Evolutionary conservation across 106 monocot genomes (phyloP).

Genomic region (Agapanthus africanus): DNA sequence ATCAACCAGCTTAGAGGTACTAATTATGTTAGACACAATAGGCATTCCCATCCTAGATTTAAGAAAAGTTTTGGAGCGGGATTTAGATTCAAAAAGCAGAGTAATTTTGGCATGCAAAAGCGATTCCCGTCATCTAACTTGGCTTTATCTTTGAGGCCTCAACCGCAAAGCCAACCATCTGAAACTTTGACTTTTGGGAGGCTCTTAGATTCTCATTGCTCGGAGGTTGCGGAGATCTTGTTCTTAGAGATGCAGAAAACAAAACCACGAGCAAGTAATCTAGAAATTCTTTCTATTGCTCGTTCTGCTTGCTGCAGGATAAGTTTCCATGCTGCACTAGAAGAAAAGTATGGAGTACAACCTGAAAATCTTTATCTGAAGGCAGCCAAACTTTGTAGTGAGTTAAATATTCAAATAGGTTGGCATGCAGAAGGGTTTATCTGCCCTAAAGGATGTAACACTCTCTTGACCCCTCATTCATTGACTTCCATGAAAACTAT

Average conservation of each 20-base stretch:
- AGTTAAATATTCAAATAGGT: constrained; percentile 59
- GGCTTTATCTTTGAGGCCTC: constrained; percentile 24
- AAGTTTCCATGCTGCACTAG: constrained; percentile 40
- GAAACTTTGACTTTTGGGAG: constrained; percentile 44
- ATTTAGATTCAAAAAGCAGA: constrained; percentile 42
- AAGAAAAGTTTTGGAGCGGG: constrained; percentile 35
- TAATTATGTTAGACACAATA: constrained; percentile 39
- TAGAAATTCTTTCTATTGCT: constrained; percentile 75
- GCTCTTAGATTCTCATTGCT: constrained; percentile 64
- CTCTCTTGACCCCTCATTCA: constrained; percentile 9
- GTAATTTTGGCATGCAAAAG: constrained; percentile 33
- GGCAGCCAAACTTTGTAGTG: constrained; percentile 93
- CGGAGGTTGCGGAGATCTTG: constrained; percentile 54
- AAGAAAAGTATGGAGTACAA: constrained; percentile 49
- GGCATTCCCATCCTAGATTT: constrained; percentile 44
- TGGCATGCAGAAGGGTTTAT: constrained; percentile 90
- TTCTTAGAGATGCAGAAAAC: constrained; percentile 67
- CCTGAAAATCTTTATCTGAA: constrained; percentile 66
- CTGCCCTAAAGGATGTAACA: constrained; percentile 77
- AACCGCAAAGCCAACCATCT: constrained; percentile 24
- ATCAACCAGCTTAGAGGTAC: constrained; percentile 26
- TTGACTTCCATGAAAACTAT: constrained; percentile 23
- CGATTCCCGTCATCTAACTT: constrained; percentile 36
- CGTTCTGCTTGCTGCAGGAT: constrained; percentile 61
- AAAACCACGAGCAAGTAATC: constrained; percentile 61